A percentile compares a stretch with the other conserved stretches of the same genome.
Evolutionary conservation across 2,329 filamentous ascomycete species (phyloP).

Genomic region (Purpureocillium takamizusanense): DNA sequence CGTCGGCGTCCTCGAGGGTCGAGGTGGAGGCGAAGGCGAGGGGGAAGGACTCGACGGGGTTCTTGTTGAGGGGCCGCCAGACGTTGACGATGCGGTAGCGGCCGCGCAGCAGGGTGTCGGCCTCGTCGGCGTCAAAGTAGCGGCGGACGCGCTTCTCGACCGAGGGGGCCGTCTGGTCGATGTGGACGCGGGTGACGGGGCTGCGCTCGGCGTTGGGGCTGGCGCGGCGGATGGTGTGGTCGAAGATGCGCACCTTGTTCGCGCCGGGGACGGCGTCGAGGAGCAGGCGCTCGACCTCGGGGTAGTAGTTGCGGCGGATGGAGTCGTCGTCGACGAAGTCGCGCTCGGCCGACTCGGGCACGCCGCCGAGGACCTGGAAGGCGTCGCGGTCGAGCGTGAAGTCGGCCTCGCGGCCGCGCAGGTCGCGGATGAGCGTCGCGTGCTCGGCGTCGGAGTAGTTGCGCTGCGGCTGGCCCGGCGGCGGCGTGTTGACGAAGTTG

Average conservation of each 20-base stretch:
- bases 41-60: constrained; percentile 56
- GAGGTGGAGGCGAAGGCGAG: constrained; percentile 60
- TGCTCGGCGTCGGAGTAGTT: constrained; percentile 51
- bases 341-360: constrained; percentile 38
- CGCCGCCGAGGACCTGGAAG: constrained; percentile 55
- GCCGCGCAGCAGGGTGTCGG: constrained; percentile 53
- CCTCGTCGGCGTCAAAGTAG: constrained; percentile 61
- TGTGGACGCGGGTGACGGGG: constrained; percentile 67
- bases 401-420: constrained; percentile 58
- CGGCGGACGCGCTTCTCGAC: constrained; percentile 57
- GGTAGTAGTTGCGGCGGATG: constrained; percentile 70
- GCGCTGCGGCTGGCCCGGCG: constrained; percentile 49
- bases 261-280: constrained; percentile 58
- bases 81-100: constrained; percentile 83
- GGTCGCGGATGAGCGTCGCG: constrained; percentile 56
- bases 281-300: constrained; percentile 68
- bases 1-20: constrained; percentile 50
- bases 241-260: constrained; percentile 64
- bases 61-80: constrained; percentile 58
- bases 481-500: constrained; percentile 58
- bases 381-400: constrained; percentile 66
- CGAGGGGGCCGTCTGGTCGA: constrained; percentile 69
- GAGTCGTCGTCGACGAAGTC: constrained; percentile 61
- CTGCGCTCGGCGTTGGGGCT: constrained; percentile 47
- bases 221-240: constrained; percentile 76